Conservation (phyloP, 2,329 filamentous ascomycete species). For the Aaosphaeria arxii region DNA sequence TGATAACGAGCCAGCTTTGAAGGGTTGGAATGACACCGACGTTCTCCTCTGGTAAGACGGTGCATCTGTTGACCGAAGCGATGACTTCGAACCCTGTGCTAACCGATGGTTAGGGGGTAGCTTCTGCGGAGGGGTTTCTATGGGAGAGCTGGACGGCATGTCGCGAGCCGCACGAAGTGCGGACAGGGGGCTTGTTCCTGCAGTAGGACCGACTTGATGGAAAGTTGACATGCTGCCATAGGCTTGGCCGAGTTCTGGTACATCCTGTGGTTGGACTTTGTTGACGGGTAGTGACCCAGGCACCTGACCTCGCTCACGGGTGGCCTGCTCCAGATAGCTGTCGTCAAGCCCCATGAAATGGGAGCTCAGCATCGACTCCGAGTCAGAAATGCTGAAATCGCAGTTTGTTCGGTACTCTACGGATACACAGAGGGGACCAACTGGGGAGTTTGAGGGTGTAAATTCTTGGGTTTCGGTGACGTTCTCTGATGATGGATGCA, state of each 20-base stretch:
- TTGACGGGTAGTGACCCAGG: conserved; percentile 72
- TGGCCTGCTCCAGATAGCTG: conserved; percentile 75
- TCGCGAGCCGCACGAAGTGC: conserved; percentile 70
- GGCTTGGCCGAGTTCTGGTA: conserved; percentile 68
- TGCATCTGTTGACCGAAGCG: conserved; percentile 50
- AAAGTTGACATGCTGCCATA: conserved; percentile 91
- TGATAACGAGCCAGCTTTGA: conserved; percentile 94
- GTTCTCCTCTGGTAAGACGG: conserved; percentile 62
- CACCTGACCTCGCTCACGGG: conserved; percentile 50
- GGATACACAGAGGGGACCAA: conserved; percentile 76
- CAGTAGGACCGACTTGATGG: conserved; percentile 68
- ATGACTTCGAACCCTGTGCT: conserved; percentile 49
- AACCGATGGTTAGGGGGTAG: conserved; percentile 45
- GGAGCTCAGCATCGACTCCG: conserved; percentile 85
- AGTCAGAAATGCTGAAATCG: conserved; percentile 87
- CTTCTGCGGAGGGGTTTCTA: conserved; percentile 50
- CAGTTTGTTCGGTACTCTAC: conserved; percentile 86
- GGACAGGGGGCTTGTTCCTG: conserved; percentile 83
- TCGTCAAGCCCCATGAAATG: conserved; percentile 91
- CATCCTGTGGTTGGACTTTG: conserved; percentile 47
- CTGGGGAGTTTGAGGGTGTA: conserved; percentile 79
- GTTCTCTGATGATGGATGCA: conserved; percentile 54
- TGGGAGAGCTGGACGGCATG: conserved; percentile 49
- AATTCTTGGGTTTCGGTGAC: conserved; percentile 76
- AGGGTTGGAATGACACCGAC: conserved; percentile 89